Evolutionary conservation across 108 stramenopile species (phyloP), one percentile per base, ranked within the genome.

Genomic region (Fragilariopsis cylindrus): DNA sequence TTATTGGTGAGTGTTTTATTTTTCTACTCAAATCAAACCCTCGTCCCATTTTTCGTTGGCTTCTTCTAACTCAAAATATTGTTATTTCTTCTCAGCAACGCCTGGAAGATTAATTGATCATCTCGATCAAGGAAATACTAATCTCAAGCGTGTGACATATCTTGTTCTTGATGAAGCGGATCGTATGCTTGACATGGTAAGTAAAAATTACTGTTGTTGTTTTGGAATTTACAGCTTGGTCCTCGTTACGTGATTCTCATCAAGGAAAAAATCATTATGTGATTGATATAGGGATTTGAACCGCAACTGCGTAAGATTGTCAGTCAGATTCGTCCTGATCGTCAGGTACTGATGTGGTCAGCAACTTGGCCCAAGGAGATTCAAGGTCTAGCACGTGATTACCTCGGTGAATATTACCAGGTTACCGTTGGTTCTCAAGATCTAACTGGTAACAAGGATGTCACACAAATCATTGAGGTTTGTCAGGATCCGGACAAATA

Each of bases 361-460:
- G 99, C 99, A 6, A 99, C 98, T 1, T 99, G 98, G 98, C 98
- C 99, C 30, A 94, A 96, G 74, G 97, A 93, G 56, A 97, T 99
- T 19, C 91, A 98, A 85, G 75, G 74, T 47, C 83, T 99, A 41
- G 98, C 99, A 6, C 81, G 87, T 9, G 98, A 99, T 73, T 99
- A 97, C 75, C 74, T 99, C 15, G 76, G 85, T 11, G 92, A 97
- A 43, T 96, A 80, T 67, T 91, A 94, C 70, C 95, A 98, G 82
- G 98, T 99, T 7, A 98, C 94, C 3, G 98, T 99, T 56, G 99
- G 99, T 15, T 97, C 96, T n/a, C 85, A 97, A 21, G 99, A 98
- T 77, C 91, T 99, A 21, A 70, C 97, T 0, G 98, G 96, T 12
- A 99, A 98, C 93, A 98, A 97, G 80, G 90, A 96, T 82, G 95